Evolutionary conservation across 139 green algal species (phyloP).

Genomic region (Chlorella sp.): DNA sequence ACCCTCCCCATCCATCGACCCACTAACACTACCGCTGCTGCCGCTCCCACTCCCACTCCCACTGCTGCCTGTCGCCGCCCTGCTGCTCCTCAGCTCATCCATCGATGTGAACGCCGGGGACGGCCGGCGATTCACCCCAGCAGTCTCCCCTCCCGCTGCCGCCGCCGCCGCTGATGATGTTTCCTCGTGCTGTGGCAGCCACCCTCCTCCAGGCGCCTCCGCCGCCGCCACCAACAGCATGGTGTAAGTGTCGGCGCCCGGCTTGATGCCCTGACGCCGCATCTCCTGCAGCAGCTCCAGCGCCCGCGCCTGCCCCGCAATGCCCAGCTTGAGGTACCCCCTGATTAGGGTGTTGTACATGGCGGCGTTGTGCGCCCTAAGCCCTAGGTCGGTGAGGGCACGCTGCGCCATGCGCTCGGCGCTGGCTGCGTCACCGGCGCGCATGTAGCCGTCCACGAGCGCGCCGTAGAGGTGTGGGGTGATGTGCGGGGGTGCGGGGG

Average conservation of each 20-base stretch:
- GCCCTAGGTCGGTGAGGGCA: background rate
- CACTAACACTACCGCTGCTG: too few species aligned
- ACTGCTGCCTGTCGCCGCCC: too few species aligned
- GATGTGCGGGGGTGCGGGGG: too few species aligned
- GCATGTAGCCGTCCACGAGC: conserved; percentile 16
- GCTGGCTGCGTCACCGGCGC: conserved; percentile 4
- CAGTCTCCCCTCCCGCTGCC: too few species aligned
- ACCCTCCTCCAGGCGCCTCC: background rate
- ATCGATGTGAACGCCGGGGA: too few species aligned
- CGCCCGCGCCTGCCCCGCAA: background rate
- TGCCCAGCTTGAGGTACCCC: conserved; percentile 7
- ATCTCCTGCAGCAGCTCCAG: conserved; percentile 24
- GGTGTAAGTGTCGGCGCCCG: conserved; percentile 39
- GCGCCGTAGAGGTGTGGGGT: too few species aligned
- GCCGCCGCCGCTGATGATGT: too few species aligned
- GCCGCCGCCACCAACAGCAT: conserved; percentile 26
- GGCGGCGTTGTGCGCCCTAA: conserved; percentile 4
- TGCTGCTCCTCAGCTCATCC: too few species aligned
- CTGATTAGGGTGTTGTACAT: conserved; percentile 34
- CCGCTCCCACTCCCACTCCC: too few species aligned
- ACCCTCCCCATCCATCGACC: too few species aligned
- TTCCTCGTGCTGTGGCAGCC: too few species aligned
- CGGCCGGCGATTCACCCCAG: too few species aligned
- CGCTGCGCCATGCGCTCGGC: background rate
- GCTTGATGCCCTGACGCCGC: conserved; percentile 21